Evolutionary conservation across 768 basidiomycete genomes (phyloP).

Genomic region (Gloeostereum incarnatum): DNA sequence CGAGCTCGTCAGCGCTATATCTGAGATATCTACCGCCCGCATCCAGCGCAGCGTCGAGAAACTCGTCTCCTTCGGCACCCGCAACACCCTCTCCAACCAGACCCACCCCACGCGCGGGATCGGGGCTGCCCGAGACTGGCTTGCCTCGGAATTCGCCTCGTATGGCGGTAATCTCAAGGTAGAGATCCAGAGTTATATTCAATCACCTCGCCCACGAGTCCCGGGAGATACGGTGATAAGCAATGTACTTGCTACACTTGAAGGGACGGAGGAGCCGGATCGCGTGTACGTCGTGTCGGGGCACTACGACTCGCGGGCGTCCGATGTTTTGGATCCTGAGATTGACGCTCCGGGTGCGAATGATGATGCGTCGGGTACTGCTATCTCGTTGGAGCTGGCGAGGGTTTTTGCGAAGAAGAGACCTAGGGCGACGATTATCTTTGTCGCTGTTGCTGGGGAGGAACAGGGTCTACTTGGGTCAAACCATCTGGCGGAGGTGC

Average conservation of each 20-base stretch:
- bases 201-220: conserved; percentile 24
- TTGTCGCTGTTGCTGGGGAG: conserved; percentile 34
- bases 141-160: conserved; percentile 34
- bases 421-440: conserved; percentile 41
- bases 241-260: conserved; percentile 41
- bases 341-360: conserved; percentile 5
- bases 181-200: conserved; percentile 34
- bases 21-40: conserved; percentile 32
- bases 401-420: conserved; percentile 38
- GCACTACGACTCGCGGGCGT: conserved; percentile 39
- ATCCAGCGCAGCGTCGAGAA: conserved; percentile 38
- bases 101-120: conserved; percentile 44
- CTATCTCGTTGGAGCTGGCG: conserved; percentile 40
- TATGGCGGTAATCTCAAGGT: conserved; percentile 34
- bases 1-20: conserved; percentile 36
- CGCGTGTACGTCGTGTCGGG: conserved; percentile 45
- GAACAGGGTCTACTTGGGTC: conserved; percentile 45
- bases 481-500: conserved; percentile 32
- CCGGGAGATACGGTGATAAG: conserved; percentile 35
- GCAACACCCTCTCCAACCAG: conserved; percentile 42
- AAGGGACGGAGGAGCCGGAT: conserved; percentile 36
- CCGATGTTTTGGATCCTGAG: conserved; percentile 10
- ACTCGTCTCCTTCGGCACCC: conserved; percentile 47
- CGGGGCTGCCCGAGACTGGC: conserved; percentile 48
- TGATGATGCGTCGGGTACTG: conserved; percentile 39